These are phyloP conservation scores for Fraxinus angustifolia DNA, from an alignment of 305 asterid species.

Conservation along the genomic window DNA sequence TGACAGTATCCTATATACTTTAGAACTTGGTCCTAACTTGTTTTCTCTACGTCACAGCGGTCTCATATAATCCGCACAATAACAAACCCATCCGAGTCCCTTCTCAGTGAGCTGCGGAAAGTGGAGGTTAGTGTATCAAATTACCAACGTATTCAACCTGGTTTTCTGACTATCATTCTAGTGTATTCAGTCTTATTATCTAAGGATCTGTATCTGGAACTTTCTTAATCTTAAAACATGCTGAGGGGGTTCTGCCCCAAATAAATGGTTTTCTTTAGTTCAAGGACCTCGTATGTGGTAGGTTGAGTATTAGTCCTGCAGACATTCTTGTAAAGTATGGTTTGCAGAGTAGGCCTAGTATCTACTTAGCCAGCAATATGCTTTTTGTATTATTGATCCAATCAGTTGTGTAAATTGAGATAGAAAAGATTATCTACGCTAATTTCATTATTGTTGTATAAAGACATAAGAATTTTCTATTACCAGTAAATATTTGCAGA, in stretches of 20 bases:
- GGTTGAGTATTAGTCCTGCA: not conserved
- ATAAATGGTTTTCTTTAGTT: not conserved
- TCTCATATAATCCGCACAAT: constrained; percentile 69
- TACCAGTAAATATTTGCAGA: too few species aligned
- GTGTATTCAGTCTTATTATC: not conserved
- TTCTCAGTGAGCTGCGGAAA: constrained; percentile 86
- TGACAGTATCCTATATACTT: constrained; percentile 8
- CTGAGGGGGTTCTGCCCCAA: not conserved
- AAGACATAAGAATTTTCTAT: not conserved
- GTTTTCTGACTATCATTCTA: not conserved
- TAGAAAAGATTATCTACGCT: not conserved
- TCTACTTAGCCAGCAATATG: not conserved
- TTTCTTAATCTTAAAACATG: too few species aligned
- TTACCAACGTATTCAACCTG: constrained; percentile 1
- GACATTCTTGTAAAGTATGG: not conserved
- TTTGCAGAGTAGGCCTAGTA: not conserved
- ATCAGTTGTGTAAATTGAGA: not conserved
- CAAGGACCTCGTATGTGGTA: not conserved
- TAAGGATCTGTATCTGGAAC: not conserved
- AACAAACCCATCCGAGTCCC: constrained; percentile 92
- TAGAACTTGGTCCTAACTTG: constrained; percentile 30
- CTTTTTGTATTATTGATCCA: not conserved
- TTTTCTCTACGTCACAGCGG: constrained; percentile 56
- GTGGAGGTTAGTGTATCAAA: constrained; percentile 67
- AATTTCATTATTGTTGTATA: not conserved